Percentiles rank a stretch among this genome's conserved stretches.
phyloP scores from a whole-genome alignment of 139 green algal species.

The Penium margaritaceum region DNA sequence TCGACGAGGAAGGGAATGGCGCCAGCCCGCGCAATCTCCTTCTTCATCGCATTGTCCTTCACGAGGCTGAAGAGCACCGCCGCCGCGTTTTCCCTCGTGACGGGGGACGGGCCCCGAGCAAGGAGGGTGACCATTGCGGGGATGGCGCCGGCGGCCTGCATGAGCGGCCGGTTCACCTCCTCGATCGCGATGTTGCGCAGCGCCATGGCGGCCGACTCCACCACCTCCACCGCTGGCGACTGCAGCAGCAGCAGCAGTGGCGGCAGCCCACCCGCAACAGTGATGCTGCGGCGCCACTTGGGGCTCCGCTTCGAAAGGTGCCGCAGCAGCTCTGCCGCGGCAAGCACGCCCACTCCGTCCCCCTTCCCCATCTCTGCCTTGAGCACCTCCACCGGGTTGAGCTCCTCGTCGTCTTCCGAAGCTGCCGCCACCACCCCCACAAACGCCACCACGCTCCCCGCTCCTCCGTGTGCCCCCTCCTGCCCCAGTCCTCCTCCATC shows the following conservation, averaged over 20 bases:
- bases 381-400: background rate
- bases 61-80: conserved; percentile 3
- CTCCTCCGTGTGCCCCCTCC: too few species aligned
- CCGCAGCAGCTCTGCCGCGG: background rate
- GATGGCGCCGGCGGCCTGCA: background rate
- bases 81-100: background rate
- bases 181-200: background rate
- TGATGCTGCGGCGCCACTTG: background rate
- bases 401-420: too few species aligned
- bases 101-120: background rate
- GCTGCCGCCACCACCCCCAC: too few species aligned
- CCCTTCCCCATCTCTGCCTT: conserved; percentile 3
- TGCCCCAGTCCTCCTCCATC: too few species aligned
- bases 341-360: background rate
- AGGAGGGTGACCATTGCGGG: background rate
- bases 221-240: background rate
- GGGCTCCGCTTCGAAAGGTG: conserved; percentile 6
- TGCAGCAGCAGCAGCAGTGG: background rate
- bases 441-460: too few species aligned
- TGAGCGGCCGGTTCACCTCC: background rate
- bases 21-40: background rate
- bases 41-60: conserved; percentile 2
- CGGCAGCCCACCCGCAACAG: background rate
- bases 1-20: background rate
- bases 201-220: background rate